These are phyloP conservation scores for Tieghemiomyces parasiticus DNA, from an alignment of 192 early-diverging fungal genomes.

Conservation along the genomic window DNA sequence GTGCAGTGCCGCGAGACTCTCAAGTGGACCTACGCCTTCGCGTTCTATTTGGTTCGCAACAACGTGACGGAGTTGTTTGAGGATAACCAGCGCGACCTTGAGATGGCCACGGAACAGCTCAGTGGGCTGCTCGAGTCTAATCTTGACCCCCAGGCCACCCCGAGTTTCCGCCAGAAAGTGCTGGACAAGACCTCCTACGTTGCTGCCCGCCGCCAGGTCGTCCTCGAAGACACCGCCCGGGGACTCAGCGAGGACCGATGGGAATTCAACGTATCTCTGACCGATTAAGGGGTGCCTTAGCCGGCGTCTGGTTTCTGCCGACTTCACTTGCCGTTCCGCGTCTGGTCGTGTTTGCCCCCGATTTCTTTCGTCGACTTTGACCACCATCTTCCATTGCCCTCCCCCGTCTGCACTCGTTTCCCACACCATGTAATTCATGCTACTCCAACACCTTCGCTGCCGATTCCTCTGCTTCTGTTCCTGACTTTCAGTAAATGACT, in stretches of 20 bases:
- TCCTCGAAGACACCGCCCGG: slow-evolving; percentile 80
- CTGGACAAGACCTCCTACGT: slow-evolving; percentile 93
- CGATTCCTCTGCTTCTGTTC: too few species aligned
- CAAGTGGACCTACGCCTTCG: slow-evolving; percentile 97
- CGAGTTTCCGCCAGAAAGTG: slow-evolving; percentile 68
- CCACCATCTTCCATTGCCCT: background rate
- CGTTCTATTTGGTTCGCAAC: slow-evolving; percentile 74
- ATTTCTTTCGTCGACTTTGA: slow-evolving; percentile 6
- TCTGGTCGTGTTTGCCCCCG: background rate
- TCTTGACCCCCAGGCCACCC: slow-evolving; percentile 55
- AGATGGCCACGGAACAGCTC: slow-evolving; percentile 92
- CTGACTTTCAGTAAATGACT: too few species aligned
- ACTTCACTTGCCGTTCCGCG: background rate
- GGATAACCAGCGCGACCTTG: slow-evolving; percentile 96
- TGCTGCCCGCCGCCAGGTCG: slow-evolving; percentile 65
- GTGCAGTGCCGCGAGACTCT: slow-evolving; percentile 80
- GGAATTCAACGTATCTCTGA: slow-evolving; percentile 38
- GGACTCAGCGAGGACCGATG: slow-evolving; percentile 75
- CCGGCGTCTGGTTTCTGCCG: too few species aligned
- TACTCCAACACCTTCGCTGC: too few species aligned
- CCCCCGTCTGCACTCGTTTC: background rate
- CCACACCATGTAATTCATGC: too few species aligned
- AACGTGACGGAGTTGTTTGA: slow-evolving; percentile 91
- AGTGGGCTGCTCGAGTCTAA: slow-evolving; percentile 83
- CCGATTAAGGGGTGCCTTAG: slow-evolving; percentile 3